Percentiles rank a stretch among this genome's conserved stretches.
phyloP scores from a whole-genome alignment of 1,284 basidiomycete species.

The Puccinia polysora region DNA sequence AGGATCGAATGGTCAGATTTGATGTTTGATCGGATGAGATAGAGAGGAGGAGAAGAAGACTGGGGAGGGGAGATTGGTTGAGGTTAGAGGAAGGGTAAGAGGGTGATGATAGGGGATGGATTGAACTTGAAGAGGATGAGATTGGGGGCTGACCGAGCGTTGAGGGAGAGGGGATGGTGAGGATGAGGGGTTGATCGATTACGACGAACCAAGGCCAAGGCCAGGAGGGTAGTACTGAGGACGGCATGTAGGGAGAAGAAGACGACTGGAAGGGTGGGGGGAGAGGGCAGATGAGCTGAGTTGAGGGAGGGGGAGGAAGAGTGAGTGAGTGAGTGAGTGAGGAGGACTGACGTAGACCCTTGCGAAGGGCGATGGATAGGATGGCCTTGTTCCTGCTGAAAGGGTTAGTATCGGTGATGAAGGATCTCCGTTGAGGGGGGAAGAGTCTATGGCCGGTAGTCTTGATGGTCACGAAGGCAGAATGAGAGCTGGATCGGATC shows the following conservation, averaged over 20 bases:
- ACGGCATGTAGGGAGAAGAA: constrained; percentile 38
- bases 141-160: no score
- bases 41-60: no score
- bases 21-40: no score
- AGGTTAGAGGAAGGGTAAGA: no score
- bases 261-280: constrained; percentile 23
- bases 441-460: no score
- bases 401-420: constrained; percentile 19
- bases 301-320: not conserved
- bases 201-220: constrained; percentile 27
- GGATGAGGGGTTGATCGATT: no score
- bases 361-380: constrained; percentile 33
- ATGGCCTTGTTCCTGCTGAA: constrained; percentile 30
- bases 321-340: not conserved
- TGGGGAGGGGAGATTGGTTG: no score
- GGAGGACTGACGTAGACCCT: constrained; percentile 25
- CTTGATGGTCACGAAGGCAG: no score
- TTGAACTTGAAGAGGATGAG: no score
- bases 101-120: no score
- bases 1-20: no score
- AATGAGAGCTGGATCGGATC: not conserved
- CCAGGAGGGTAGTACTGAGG: constrained; percentile 4
- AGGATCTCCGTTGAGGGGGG: constrained; percentile 19
- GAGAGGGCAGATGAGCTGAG: not conserved
- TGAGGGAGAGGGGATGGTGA: no score